Conservation (phyloP, 257 asterid genomes). For the Przewalskia tangutica region DNA sequence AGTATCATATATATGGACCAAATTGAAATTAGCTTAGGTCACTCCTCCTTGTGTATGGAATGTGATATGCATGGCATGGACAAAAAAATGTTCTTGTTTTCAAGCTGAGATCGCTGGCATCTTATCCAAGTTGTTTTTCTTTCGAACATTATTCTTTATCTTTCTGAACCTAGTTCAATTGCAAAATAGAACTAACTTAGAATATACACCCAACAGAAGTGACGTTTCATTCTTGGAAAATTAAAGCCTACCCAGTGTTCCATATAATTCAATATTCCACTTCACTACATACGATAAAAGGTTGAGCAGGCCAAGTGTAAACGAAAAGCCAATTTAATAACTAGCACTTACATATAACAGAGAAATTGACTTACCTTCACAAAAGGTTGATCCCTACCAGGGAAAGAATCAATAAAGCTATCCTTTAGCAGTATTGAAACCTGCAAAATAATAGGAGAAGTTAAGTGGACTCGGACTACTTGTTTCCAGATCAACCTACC, state of each 20-base stretch:
- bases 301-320: background rate
- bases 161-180: background rate
- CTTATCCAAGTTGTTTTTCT: background rate
- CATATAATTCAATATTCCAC: background rate
- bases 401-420: conserved; percentile 72
- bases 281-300: background rate
- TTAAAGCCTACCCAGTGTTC: background rate
- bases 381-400: conserved; percentile 51
- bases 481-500: background rate
- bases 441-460: conserved; percentile 31
- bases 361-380: conserved; percentile 45
- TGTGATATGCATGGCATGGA: background rate
- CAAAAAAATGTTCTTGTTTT: background rate
- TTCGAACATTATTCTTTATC: background rate
- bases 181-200: background rate
- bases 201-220: background rate
- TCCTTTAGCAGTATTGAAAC: conserved; percentile 81
- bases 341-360: background rate
- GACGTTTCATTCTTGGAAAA: background rate
- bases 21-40: background rate
- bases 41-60: background rate
- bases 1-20: background rate
- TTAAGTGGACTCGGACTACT: background rate
- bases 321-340: background rate
- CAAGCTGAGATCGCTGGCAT: background rate